These are phyloP conservation scores for Pseudoscleropodium purum DNA, from an alignment of 225 moss, liverwort and hornwort species.

Conservation along the genomic window DNA sequence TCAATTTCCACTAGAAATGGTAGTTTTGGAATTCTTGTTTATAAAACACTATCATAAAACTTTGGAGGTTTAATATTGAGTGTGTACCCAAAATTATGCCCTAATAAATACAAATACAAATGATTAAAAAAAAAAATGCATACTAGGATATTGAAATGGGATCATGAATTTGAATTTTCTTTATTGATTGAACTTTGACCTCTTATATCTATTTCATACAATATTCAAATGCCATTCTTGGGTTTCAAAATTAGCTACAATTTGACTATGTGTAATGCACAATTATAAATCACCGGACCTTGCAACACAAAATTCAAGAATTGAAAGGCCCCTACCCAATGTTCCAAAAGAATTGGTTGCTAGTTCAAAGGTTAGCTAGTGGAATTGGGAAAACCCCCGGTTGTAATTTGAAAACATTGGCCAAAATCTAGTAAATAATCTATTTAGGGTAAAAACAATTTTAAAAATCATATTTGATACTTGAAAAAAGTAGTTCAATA, in stretches of 20 bases:
- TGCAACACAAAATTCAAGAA: not conserved
- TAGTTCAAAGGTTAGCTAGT: too few relatives aligned
- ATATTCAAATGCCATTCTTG: not conserved
- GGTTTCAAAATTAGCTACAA: not conserved
- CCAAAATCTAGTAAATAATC: too few relatives aligned
- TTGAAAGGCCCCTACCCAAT: not conserved
- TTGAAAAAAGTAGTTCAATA: too few relatives aligned
- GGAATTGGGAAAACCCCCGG: too few relatives aligned
- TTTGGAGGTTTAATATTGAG: too few relatives aligned
- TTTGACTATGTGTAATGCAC: not conserved
- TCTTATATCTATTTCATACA: not conserved
- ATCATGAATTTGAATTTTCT: not conserved
- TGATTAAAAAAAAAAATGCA: not conserved
- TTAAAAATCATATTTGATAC: too few relatives aligned
- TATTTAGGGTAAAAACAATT: too few relatives aligned
- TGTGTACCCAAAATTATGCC: fast-evolving
- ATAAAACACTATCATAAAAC: not conserved
- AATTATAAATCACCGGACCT: not conserved
- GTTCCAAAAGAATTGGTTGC: too few relatives aligned
- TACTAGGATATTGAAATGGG: not conserved
- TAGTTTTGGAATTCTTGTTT: too few relatives aligned
- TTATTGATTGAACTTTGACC: not conserved
- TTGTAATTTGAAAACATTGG: too few relatives aligned
- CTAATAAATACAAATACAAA: not conserved
- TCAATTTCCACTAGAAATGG: not conserved